A percentile compares a stretch with the other conserved stretches of the same genome.
phyloP scores from a whole-genome alignment of 352 stramenopile genomes.

The Globisporangium irregulare region DNA sequence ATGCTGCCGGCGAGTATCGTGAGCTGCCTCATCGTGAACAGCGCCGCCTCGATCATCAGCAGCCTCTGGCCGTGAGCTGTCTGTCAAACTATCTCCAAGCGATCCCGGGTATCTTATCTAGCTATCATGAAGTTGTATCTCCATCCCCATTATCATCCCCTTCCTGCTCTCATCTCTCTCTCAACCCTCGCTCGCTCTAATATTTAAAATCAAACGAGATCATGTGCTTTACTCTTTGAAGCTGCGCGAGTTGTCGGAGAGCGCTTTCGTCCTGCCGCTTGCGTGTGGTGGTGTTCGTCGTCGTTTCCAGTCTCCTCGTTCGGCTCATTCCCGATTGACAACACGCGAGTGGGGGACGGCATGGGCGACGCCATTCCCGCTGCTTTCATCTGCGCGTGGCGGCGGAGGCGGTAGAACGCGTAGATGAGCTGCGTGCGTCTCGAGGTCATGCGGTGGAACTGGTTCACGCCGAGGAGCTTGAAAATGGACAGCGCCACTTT shows the following conservation, averaged over 20 bases:
- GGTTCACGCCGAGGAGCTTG: slow-evolving; percentile 62
- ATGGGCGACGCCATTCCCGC: neutral
- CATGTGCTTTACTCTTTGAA: slow-evolving; percentile 7
- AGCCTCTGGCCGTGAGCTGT: slow-evolving; percentile 66
- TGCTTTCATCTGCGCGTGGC: slow-evolving; percentile 31
- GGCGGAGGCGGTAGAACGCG: slow-evolving; percentile 57
- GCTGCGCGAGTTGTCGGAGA: neutral
- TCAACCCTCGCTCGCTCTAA: slow-evolving; percentile 4
- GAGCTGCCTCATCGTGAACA: slow-evolving; percentile 80
- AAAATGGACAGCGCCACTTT: slow-evolving; percentile 72
- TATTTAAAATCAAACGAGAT: slow-evolving; percentile 21
- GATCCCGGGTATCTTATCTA: neutral
- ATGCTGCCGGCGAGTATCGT: slow-evolving; percentile 79
- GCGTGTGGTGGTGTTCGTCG: neutral
- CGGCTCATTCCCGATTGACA: neutral
- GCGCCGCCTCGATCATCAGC: slow-evolving; percentile 62
- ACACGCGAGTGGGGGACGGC: neutral
- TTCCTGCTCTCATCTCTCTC: neutral
- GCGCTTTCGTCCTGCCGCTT: neutral
- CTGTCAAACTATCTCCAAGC: neutral
- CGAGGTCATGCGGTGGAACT: slow-evolving; percentile 69
- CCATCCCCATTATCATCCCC: neutral
- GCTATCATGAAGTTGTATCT: neutral
- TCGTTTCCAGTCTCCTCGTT: neutral
- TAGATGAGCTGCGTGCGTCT: slow-evolving; percentile 51